These are phyloP conservation scores for Schoenoplectus tabernaemontani DNA, from an alignment of 202 grass and related monocot genomes.

Conservation along the genomic window DNA sequence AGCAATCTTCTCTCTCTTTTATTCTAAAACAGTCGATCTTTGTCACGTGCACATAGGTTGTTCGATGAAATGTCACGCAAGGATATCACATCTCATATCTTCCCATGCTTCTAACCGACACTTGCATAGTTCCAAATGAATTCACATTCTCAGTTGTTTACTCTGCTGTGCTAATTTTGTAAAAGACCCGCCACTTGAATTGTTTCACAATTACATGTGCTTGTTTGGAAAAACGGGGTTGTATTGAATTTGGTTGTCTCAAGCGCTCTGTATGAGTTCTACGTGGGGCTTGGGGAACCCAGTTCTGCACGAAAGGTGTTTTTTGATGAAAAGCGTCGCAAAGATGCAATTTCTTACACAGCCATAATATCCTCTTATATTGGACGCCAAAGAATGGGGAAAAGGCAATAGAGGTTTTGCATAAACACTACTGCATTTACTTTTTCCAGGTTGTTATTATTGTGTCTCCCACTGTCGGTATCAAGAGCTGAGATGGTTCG, in stretches of 20 bases:
- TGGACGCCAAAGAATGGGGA: slow-evolving; percentile 38
- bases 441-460: slow-evolving; percentile 40
- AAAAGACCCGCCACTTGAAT: slow-evolving; percentile 12
- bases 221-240: slow-evolving; percentile 40
- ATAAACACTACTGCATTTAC: slow-evolving; percentile 45
- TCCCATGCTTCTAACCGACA: not conserved
- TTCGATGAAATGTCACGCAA: slow-evolving; percentile 31
- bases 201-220: slow-evolving; percentile 48
- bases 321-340: slow-evolving; percentile 40
- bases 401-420: slow-evolving; percentile 22
- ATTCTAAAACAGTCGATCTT: not conserved
- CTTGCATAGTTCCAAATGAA: slow-evolving; percentile 30
- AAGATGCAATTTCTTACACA: slow-evolving; percentile 61
- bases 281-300: slow-evolving; percentile 12
- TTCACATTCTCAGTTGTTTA: slow-evolving; percentile 53
- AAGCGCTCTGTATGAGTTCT: slow-evolving; percentile 51
- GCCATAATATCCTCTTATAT: slow-evolving; percentile 46
- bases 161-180: slow-evolving; percentile 24
- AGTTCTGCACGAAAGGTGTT: slow-evolving; percentile 30
- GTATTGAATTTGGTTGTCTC: slow-evolving; percentile 43
- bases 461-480: slow-evolving; percentile 32
- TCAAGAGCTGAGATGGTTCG: slow-evolving; percentile 40
- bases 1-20: slow-evolving; percentile 26
- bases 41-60: slow-evolving; percentile 24
- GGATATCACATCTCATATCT: slow-evolving; percentile 26